Base-by-base conservation (phyloP, 2,329 filamentous ascomycete species). In the Dendryphion nanum region DNA sequence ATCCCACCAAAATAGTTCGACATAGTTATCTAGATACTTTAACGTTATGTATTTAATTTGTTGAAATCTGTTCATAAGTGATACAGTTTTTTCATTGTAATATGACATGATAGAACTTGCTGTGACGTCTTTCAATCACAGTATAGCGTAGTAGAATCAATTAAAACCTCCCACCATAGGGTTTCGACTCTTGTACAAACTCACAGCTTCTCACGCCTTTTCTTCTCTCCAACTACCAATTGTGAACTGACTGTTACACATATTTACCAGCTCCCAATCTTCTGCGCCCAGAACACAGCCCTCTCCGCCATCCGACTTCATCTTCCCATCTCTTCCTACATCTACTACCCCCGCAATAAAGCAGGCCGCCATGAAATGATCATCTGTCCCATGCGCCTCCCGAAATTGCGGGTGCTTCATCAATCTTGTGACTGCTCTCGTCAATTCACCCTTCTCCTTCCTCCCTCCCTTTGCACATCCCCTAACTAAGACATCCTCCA, bases 371-470 rank as follows among this genome's bases (percentile, higher is more conserved):
- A 85, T 84, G 47, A 82, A 85, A 53, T 86, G 82, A 55, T 86
- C 83, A 52, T 86, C 82, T 0, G 82, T 85, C 1, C 72, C 81
- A 63, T 86, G 82, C 0, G 83, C 82, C 49, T 85, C 81, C 13
- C 82, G 65, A 51, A 76, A 86, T 32, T 71, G 67, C 0, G 82
- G 81, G 51, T 85, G 78, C 66, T 85, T 85, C 81, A 85, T 85
- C 49, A 85, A 54, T 19, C 80, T 70, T 2, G 78, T 79, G 37
- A 82, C 70, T 0, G 71, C 75, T 2, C 76, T 67, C 3, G 79
- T 61, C 33, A 85, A 55, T 6, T 47, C 49, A 2, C 55, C 78
- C 17, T 45, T 45, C 6, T 49, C 49, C 2, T 53, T 79, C 16
- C 46, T 45, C 10, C 10, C 23, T 0, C 81, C 81, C 2, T 70